Evolutionary conservation across 129 eudicot genomes (phyloP), one percentile per base, ranked within the genome.

Genomic region (Escallonia rubra): DNA sequence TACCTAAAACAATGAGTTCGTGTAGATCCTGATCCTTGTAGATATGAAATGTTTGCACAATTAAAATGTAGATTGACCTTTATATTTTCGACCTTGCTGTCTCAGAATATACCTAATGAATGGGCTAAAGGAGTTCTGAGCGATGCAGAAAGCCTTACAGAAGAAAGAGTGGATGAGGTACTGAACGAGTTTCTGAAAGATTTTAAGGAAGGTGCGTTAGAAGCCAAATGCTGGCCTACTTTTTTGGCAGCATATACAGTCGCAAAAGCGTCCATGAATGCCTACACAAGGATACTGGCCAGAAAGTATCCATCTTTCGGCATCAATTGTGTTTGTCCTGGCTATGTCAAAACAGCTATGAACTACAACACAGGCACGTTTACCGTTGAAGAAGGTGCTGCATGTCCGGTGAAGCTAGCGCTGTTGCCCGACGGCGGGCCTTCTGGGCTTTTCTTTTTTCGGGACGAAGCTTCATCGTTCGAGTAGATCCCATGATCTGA

Each of bases 251-350:
- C 94, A 13, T 89, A 89, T 46, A 63, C 52, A 5, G 61, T 86
- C 58, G 78, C 90, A 2, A 89, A 89, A 81, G 93, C 93, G 51
- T 79, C 87, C 42, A 42, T 89, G 79, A 89, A 81, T 57, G 83
- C 88, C 0, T 86, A 86, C 84, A 86, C 96, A 14, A 83, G 87
- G 72, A 34, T 89, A n/a, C 10, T 83, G 15, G 88, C 96, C n/a
- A 61, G 76, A 57, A 78, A 80, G 42, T 64, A 80, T 72, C 80
- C 90, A 8, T 44, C 10, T 41, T 60, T 78, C 61, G 8, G 67
- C 45, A 72, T 89, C 64, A 85, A 83, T 41, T 65, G 66, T 69
- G 80, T 83, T 66, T 83, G 89, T 55, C 96, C 93, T 1, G 96
- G 96, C 8, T 79, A 13, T 61, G 85, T 77, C 13, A 78, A 76